These are phyloP conservation scores for Ascosphaera pollenicola DNA, from an alignment of 2,329 filamentous ascomycete species.

Conservation along the genomic window DNA sequence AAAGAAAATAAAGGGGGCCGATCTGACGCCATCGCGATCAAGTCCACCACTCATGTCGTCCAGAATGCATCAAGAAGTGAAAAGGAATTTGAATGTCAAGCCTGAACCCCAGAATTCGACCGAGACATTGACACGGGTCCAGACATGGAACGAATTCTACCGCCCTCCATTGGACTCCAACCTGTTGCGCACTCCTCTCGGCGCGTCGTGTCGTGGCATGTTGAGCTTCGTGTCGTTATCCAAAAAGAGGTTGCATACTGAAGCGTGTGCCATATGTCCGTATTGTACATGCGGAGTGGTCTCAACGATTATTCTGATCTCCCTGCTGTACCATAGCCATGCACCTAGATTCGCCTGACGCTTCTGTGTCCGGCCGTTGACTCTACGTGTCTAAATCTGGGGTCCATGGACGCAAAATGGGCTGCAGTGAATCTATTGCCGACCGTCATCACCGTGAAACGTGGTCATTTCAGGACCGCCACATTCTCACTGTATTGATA, in stretches of 20 bases:
- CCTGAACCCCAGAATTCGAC: neutral
- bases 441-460: neutral
- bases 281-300: neutral
- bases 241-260: neutral
- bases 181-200: neutral
- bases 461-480: neutral
- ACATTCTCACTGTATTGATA: neutral
- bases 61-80: neutral
- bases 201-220: neutral
- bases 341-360: neutral
- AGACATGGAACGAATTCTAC: neutral
- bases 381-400: neutral
- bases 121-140: neutral
- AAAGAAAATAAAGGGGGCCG: neutral
- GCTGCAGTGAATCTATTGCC: neutral
- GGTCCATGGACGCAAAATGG: neutral
- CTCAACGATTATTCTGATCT: neutral
- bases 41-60: neutral
- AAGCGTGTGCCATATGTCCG: neutral
- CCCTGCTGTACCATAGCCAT: neutral
- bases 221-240: neutral
- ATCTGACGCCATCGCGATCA: neutral
- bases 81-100: neutral
- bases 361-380: too few relatives aligned
- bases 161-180: neutral